Conservation (phyloP, 139 green algal genomes). For the Limnomonas spitsbergensis region DNA sequence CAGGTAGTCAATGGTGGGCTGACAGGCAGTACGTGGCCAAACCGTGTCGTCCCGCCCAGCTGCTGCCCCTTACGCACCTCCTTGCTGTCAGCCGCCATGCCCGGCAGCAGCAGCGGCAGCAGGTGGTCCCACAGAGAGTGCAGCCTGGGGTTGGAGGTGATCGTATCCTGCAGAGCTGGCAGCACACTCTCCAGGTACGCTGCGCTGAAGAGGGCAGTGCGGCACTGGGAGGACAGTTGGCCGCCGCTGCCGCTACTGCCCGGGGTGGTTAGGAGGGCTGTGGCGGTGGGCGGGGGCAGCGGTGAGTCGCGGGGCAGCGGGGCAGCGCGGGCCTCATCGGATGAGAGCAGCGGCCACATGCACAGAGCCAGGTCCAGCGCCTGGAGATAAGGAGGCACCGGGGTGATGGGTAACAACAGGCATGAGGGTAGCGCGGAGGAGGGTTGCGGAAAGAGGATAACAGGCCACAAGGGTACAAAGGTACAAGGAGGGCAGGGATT, state of each 20-base stretch:
- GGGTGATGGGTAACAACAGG: too few species aligned
- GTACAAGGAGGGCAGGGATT: too few species aligned
- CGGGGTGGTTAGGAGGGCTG: not conserved
- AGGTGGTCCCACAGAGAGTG: slow-evolving; percentile 67
- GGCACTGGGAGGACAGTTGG: slow-evolving; percentile 11
- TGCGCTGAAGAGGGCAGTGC: slow-evolving; percentile 34
- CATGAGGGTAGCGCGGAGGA: too few species aligned
- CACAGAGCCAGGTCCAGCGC: slow-evolving; percentile 61
- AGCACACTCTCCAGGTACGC: slow-evolving; percentile 42
- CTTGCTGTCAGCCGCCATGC: not conserved
- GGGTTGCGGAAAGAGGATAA: too few species aligned
- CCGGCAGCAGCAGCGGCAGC: slow-evolving; percentile 67
- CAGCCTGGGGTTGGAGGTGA: slow-evolving; percentile 52
- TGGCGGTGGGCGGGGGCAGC: slow-evolving; percentile 36
- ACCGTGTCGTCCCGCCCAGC: too few species aligned
- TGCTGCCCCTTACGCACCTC: too few species aligned
- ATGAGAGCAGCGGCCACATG: slow-evolving; percentile 62
- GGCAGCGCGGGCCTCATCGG: slow-evolving; percentile 22
- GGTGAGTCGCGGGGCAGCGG: slow-evolving; percentile 49
- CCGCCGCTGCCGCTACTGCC: slow-evolving; percentile 14
- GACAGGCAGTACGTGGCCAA: too few species aligned
- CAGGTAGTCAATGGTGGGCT: too few species aligned
- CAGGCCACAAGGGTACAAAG: too few species aligned
- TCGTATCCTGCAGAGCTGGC: slow-evolving; percentile 38
- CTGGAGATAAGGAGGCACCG: too few species aligned